Base-by-base conservation (phyloP, 441 rosid species). In the Gossypium lobatum region DNA sequence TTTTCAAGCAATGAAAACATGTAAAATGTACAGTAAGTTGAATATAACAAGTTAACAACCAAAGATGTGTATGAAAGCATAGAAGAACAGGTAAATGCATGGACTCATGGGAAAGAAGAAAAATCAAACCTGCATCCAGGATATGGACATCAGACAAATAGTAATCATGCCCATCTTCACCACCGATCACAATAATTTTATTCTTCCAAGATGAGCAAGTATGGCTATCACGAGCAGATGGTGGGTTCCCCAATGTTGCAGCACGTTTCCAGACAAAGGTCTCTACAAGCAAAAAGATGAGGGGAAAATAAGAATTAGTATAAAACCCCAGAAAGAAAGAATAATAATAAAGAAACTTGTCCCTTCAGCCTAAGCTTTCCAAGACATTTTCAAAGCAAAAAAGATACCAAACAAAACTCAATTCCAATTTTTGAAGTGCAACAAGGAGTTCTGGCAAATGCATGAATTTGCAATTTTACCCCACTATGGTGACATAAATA, bases 171-270 rank as follows among this genome's bases (percentile, higher is more conserved):
- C 91, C 95, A 85, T 95, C 95, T 90, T 93, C 98, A 65, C 98
- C 98, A 62, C 99, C 99, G 67, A 93, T 83, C 55, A 95, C 92
- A 72, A 95, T 83, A 31, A 95, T 79, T 73, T 88, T 90, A 83
- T 87, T 61, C 84, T 86, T 90, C 98, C 98, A 95, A 73, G 97
- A 88, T 61, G 99, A 89, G 83, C 98, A 95, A 77, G 91, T 83
- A 79, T 95, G 99, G 81, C 99, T 89, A 80, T 93, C 99, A 37
- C 99, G 92, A 4, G 91, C 91, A 78, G 97, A 90, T 70, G 99
- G 98, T 75, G 92, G 91, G 75, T 64, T 80, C 58, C 99, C 99
- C 3, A 89, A 79, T 61, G 97, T 88, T 76, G 75, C 71, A 80
- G 91, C 95, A 66, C 75, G 80, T 79, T 91, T 89, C 99, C 99